Evolutionary conservation across 1,284 basidiomycete species (phyloP), one percentile per base, ranked within the genome.

Genomic region (Boletellus deceptivus): DNA sequence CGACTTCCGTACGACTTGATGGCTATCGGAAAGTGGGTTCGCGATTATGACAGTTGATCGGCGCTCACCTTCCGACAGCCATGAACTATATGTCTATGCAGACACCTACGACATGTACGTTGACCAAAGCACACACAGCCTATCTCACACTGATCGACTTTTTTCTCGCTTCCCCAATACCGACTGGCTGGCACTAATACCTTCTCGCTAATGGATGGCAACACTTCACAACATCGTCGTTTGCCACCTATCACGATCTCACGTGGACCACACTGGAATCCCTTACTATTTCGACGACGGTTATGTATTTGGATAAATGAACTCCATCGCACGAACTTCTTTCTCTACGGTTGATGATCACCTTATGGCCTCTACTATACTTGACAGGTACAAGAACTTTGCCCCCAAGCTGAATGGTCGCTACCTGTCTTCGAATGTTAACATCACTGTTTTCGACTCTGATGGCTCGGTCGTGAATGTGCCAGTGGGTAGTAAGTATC

Each of bases 391-490:
- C 69, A 74, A 81, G 50, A 87, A 90, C 67, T 91, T 90, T 62
- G 85, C 76, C 5, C 89, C 89, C 3, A 72, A 79, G 48, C 76
- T 86, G 69, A 75, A 79, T 1, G 89, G 89, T 11, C 80, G 88
- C 41, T 93, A 91, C 63, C 73, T 95, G 39, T 84, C 90, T 0
- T 90, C 86, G 4, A 94, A 93, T 62, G 89, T 82, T 42, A 91
- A 93, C 68, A 91, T 94, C 60, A 93, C 89, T 0, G 62, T 90
- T 9, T 58, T 74, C 9, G 76, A 82, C 59, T 70, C 77, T 41
- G 62, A 79, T 27, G 78, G 76, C 24, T 73, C 79, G 17, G 58
- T 59, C 3, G 71, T 77, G 52, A 82, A 70, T 58, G 76, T 82
- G 0, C 86, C 86, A 0, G 77, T 90, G 46, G 87, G 88, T 45